Percentiles rank a stretch among this genome's conserved stretches.
These are phyloP conservation scores for Chenopodium berlandieri DNA, from an alignment of 148 eudicot genomes.

Conservation along the genomic window DNA sequence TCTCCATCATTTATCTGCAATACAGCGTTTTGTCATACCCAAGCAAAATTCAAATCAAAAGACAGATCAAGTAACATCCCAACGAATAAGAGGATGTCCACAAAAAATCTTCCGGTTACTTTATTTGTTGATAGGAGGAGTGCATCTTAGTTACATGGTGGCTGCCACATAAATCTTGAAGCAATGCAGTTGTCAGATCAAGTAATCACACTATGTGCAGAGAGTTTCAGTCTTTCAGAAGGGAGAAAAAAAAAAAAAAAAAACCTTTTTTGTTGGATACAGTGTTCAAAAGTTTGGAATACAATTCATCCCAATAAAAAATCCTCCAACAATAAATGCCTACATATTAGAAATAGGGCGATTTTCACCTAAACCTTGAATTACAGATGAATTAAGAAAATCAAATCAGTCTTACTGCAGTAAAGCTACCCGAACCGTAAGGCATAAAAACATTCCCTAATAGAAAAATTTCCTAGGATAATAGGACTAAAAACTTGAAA, in stretches of 20 bases:
- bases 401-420: not conserved
- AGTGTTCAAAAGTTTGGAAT: not conserved
- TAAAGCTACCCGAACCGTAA: not conserved
- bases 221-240: not conserved
- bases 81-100: too few species aligned
- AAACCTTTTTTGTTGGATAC: not conserved
- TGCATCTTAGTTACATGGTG: too few species aligned
- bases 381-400: not conserved
- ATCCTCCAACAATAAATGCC: not conserved
- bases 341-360: not conserved
- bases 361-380: not conserved
- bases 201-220: not conserved
- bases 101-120: too few species aligned
- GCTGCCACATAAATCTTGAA: too few species aligned
- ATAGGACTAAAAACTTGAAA: not conserved
- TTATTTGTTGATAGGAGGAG: too few species aligned
- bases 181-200: too few species aligned
- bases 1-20: slow-evolving; percentile 80
- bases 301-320: not conserved
- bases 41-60: not conserved
- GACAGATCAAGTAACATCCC: too few species aligned
- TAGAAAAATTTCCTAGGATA: not conserved
- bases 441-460: not conserved
- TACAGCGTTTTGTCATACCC: slow-evolving; percentile 4
- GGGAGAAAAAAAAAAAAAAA: too few species aligned